phyloP scores from a whole-genome alignment of 305 asterid species.

The Vinca major region DNA sequence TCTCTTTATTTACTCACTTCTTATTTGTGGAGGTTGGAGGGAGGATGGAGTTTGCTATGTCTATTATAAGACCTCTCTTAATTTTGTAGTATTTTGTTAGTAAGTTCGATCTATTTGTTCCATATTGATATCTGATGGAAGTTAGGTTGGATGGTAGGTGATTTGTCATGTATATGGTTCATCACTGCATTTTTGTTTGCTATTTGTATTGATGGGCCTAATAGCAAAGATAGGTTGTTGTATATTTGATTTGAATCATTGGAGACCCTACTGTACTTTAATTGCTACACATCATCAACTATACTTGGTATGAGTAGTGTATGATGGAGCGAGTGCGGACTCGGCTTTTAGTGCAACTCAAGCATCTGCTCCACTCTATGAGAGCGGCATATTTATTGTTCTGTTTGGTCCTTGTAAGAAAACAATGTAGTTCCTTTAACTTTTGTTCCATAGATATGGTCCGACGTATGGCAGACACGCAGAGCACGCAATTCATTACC shows the following conservation, averaged over 20 bases:
- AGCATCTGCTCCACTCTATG: background rate
- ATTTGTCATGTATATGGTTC: background rate
- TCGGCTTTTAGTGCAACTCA: background rate
- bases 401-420: background rate
- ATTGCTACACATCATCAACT: background rate
- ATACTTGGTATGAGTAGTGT: background rate
- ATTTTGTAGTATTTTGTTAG: no score
- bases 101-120: background rate
- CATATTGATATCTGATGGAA: background rate
- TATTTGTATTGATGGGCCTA: background rate
- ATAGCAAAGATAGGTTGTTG: background rate
- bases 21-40: background rate
- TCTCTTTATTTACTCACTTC: no score
- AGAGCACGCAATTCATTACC: conserved; percentile 86
- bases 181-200: background rate
- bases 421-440: conserved; percentile 32
- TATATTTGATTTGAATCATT: background rate
- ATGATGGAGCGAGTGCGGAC: no score
- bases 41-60: background rate
- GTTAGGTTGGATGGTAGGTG: background rate
- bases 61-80: background rate
- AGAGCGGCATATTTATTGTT: background rate
- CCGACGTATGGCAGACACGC: conserved; percentile 84
- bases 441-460: conserved; percentile 62
- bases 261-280: background rate